These are phyloP conservation scores for Cystofilobasidium capitatum DNA, from an alignment of 768 basidiomycete genomes.

Conservation along the genomic window DNA sequence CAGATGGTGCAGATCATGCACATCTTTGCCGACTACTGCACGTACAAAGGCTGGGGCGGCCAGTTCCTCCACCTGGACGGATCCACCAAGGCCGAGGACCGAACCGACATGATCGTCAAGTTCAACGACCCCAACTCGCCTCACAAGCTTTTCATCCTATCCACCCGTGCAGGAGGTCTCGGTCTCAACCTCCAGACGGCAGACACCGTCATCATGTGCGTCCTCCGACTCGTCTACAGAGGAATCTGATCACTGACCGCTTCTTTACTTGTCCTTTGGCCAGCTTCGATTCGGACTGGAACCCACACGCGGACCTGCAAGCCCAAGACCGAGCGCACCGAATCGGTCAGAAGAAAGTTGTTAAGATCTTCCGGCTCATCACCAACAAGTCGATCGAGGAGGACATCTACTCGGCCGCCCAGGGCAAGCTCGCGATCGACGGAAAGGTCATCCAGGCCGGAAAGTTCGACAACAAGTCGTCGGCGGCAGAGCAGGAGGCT, in stretches of 20 bases:
- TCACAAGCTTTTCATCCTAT: slow-evolving; percentile 83
- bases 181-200: slow-evolving; percentile 92
- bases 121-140: slow-evolving; percentile 88
- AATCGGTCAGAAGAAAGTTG: slow-evolving; percentile 97
- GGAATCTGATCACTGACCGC: background rate
- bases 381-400: slow-evolving; percentile 98
- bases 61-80: slow-evolving; percentile 89
- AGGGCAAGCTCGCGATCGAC: slow-evolving; percentile 94
- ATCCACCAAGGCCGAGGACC: slow-evolving; percentile 90
- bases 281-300: slow-evolving; percentile 52
- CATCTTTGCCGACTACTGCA: slow-evolving; percentile 91
- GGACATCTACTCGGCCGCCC: slow-evolving; percentile 85
- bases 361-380: slow-evolving; percentile 90
- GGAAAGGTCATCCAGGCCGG: slow-evolving; percentile 99
- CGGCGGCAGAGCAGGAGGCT: slow-evolving; percentile 93
- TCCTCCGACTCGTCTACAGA: background rate
- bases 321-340: slow-evolving; percentile 98
- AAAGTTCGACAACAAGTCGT: slow-evolving; percentile 97
- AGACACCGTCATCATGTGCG: slow-evolving; percentile 85
- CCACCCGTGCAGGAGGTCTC: slow-evolving; percentile 85
- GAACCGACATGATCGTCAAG: slow-evolving; percentile 44
- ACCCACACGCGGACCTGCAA: slow-evolving; percentile 97
- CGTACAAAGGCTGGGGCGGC: slow-evolving; percentile 58
- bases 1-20: slow-evolving; percentile 99
- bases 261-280: slow-evolving; percentile 22